Evolutionary conservation across 2,329 filamentous ascomycete genomes (phyloP), one percentile per base, ranked within the genome.

Genomic region (Dendryphion nanum): DNA sequence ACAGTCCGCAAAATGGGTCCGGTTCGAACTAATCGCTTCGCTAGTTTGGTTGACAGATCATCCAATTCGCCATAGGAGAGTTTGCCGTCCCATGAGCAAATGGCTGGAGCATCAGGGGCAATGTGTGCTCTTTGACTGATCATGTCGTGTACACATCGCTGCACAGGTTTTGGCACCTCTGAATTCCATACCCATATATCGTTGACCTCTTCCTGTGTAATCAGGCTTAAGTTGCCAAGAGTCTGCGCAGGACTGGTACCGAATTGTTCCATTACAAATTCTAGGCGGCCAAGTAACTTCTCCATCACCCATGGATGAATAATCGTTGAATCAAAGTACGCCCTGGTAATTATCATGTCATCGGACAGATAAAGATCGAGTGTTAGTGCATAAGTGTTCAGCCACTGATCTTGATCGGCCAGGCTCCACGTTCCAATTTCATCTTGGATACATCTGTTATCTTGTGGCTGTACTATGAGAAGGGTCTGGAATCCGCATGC

Each of bases 401-500:
- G n/a, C 8, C 8, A 26, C 23, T 26, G 8, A 26, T 26, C 23
- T 26, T 26, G 23, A n/a, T 26, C 23, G 23, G 8, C 8, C 8
- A 26, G 8, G 8, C 8, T 26, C 23, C 23, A 26, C 8, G 8
- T 8, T 26, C 23, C 23, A 8, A 26, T 8, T 26, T 26, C 23
- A n/a, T 8, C n/a, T 26, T 26, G 8, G 8, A 8, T n/a, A 26
- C 8, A n/a, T 8, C 23, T 26, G 23, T 8, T 26, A 8, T 26
- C n/a, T 8, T n/a, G 8, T n/a, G 8, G 29, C 16, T 30, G 29
- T 7, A 30, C 15, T 15, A 30, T 7, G 7, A 30, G 16, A 8
- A 30, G 29, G 8, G 29, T 30, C 29, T 30, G 29, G 29, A 30
- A 30, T 17, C 78, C 73, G 46, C 47, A 48, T 5, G 47, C 50